Base-by-base conservation (phyloP, 345 rosid species). In the Hirschfeldia incana region DNA sequence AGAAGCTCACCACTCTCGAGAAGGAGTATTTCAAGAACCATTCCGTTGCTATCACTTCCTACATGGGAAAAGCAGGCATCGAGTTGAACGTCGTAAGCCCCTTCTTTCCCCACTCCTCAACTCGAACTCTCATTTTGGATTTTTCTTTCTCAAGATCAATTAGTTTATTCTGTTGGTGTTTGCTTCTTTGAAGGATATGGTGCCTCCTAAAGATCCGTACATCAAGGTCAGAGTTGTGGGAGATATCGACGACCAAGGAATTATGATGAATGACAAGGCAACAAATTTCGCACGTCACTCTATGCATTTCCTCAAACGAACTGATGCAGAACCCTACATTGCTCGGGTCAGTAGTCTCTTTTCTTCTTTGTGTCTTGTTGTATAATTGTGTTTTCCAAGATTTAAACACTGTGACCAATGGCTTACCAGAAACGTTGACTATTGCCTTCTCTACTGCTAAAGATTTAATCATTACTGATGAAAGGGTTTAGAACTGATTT, bases 201-300 rank as follows among this genome's bases (percentile, higher is more conserved):
- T 94, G 77, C 97, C 98, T 12, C 97, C 98, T 3, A 94, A 94
- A 79, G 98, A 94, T 81, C 97, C 98, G 53, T 94, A 90, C 86
- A 88, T 91, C 73, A 89, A 93, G 82, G 96, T 92, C 76, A 86
- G 98, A 77, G 92, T 93, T 53, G 85, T 93, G 27, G 94, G 88
- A 67, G 92, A 91, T 77, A 85, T 95, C 17, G 99, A 92, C 17
- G 99, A 92, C 69, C 87, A 87, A 16, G 97, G 89, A 72, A 86
- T 90, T 75, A 78, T 95, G 59, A 80, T 93, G 28, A 86, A 89
- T 12, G 97, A 90, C 60, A 88, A 88, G 78, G 84, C 89, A 28
- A 88, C 96, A 61, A 91, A 91, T 86, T 92, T 93, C 34, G 79
- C 92, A 7, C 84, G 85, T 70, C 89, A 95, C 65, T 93, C 98